Percentiles rank a stretch among this genome's conserved stretches.
Evolutionary conservation across 352 stramenopile genomes (phyloP).

Genomic region (Pythium plurisporium): DNA sequence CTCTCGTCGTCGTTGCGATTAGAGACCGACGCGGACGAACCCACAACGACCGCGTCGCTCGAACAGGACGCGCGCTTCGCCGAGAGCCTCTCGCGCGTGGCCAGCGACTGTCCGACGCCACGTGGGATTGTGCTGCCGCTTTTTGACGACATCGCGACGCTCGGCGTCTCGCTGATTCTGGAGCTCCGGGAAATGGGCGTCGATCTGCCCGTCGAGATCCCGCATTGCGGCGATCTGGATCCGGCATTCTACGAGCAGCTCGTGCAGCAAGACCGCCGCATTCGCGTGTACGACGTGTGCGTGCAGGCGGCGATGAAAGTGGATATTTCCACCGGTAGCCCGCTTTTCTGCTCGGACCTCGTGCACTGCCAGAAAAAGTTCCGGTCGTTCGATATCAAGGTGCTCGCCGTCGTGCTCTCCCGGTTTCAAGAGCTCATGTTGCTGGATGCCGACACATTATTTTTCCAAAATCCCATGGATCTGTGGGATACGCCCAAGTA

Average conservation of each 20-base stretch:
- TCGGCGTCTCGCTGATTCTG: slow-evolving; percentile 61
- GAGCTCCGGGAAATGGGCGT: slow-evolving; percentile 49
- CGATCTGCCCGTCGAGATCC: slow-evolving; percentile 60
- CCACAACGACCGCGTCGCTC: slow-evolving; percentile 1
- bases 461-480: slow-evolving; percentile 54
- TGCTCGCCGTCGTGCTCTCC: slow-evolving; percentile 57
- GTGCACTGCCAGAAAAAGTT: slow-evolving; percentile 41
- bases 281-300: slow-evolving; percentile 68
- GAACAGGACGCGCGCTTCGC: slow-evolving; percentile 16
- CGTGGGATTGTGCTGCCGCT: slow-evolving; percentile 61
- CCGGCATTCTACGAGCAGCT: slow-evolving; percentile 31
- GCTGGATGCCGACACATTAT: slow-evolving; percentile 64
- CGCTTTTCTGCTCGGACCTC: slow-evolving; percentile 49
- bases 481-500: slow-evolving; percentile 57
- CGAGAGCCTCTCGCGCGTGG: slow-evolving; percentile 14
- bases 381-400: slow-evolving; percentile 62
- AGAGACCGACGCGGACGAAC: neutral
- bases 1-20: slow-evolving; percentile 24
- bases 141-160: slow-evolving; percentile 51
- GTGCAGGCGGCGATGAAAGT: slow-evolving; percentile 26
- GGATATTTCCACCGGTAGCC: slow-evolving; percentile 14
- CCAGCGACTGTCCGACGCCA: slow-evolving; percentile 26
- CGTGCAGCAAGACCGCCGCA: slow-evolving; percentile 27
- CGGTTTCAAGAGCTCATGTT: slow-evolving; percentile 71
- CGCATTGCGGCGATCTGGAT: slow-evolving; percentile 62